Evolutionary conservation across 345 rosid genomes (phyloP), one percentile per base, ranked within the genome.

Genomic region (Dimocarpus longan): DNA sequence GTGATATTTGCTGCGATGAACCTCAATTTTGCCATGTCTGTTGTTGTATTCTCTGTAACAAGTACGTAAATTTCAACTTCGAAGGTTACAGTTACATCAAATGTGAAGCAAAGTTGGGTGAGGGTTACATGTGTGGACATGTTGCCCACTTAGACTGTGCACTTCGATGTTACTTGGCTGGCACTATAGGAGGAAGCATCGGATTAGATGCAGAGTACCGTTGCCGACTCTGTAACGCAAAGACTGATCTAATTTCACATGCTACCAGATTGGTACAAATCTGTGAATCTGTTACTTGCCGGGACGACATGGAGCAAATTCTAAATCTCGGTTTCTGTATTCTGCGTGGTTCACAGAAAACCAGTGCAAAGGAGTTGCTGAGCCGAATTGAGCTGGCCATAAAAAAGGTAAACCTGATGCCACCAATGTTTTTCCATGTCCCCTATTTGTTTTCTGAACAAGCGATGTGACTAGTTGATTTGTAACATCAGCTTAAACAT

Each of bases 131-230:
- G 18, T 95, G 99, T 64, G 93, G 94, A 48, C 98, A 93, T 81
- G 84, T 92, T 84, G 93, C 99, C 76, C 98, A 93, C 80, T 18
- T 93, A 73, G 87, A 85, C 75, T 93, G 98, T 83, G 98, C 96
- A 79, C 93, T 92, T 75, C 90, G 90, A 24, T 85, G 91, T 71
- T 93, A 89, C 83, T 82, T 91, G 94, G 97, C 98, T 85, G 99
- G 97, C 57, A 90, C 91, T 21, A 79, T 92, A 64, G 96, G 96
- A 78, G 99, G 98, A 80, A 87, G 86, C 77, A 90, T 95, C 13
- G 93, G 93, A 22, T 84, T 95, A 84, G 95, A 92, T 88, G 94
- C 93, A 28, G 98, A 93, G 85, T 93, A 92, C 80, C 89, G 81
- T 67, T 93, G 98, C 70, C 88, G 97, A 50, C 89, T 94, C 70